These are phyloP conservation scores for Tardiomyces blankii DNA, from an alignment of 1,139 yeast genomes.

Conservation along the genomic window DNA sequence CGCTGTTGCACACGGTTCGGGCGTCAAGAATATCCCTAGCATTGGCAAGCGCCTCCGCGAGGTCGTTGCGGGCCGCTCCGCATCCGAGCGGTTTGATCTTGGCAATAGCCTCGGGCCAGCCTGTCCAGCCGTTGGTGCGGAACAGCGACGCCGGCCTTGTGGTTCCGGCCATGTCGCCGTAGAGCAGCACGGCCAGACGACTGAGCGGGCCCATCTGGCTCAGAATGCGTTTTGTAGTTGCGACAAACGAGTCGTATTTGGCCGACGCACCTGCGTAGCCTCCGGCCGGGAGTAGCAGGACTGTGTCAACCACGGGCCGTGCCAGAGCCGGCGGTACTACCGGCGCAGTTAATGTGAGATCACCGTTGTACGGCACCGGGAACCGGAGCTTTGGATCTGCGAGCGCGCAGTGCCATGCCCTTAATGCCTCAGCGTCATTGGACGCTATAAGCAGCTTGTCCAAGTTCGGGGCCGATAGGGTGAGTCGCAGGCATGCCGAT, in stretches of 20 bases:
- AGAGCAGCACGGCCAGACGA: background rate
- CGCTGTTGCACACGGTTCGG: background rate
- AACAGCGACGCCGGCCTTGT: background rate
- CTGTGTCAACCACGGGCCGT: background rate
- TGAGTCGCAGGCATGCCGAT: background rate
- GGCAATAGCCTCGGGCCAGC: background rate
- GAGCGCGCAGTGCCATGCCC: slow-evolving; percentile 9
- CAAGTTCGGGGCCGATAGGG: background rate
- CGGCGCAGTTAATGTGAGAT: background rate
- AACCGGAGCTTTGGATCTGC: slow-evolving; percentile 6
- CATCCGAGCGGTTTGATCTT: background rate
- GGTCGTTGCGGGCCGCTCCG: background rate
- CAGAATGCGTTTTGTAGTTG: background rate
- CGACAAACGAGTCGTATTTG: background rate
- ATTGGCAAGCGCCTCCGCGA: background rate
- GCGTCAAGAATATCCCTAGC: background rate
- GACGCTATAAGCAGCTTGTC: background rate
- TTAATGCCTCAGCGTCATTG: background rate
- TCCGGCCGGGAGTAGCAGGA: background rate
- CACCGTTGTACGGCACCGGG: slow-evolving; percentile 5
- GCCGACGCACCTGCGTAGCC: background rate
- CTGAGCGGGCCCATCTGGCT: background rate
- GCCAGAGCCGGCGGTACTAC: background rate
- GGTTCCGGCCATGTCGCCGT: background rate
- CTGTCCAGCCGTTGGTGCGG: background rate